phyloP scores from a whole-genome alignment of 495 filamentous ascomycete genomes.

The Neurospora sp. region DNA sequence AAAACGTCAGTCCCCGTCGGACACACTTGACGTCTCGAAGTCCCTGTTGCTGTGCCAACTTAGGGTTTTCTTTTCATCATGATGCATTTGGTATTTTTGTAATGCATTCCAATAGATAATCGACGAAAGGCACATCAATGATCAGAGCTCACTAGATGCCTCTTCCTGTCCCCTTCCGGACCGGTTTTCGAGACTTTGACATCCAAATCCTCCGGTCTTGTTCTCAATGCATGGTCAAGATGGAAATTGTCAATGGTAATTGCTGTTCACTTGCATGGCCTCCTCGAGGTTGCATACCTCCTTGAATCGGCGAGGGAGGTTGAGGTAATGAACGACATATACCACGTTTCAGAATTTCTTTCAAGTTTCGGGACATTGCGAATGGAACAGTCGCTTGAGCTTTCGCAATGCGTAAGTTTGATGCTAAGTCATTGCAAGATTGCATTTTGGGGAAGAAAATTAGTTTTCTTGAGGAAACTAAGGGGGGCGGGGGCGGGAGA shows the following conservation, averaged over 20 bases:
- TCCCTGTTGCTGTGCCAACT: neutral
- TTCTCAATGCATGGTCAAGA: neutral
- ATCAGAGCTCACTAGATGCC: neutral
- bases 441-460: neutral
- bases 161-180: neutral
- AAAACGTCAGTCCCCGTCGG: neutral
- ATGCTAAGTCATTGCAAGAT: neutral
- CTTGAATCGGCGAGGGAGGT: neutral
- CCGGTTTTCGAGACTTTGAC: neutral
- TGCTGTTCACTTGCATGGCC: neutral
- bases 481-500: neutral
- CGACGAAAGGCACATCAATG: neutral
- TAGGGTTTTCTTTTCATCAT: neutral
- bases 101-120: neutral
- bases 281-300: neutral
- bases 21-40: neutral
- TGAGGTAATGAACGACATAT: neutral
- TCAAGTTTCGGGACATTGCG: neutral
- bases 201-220: neutral
- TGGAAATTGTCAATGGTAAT: neutral
- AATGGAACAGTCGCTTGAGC: neutral
- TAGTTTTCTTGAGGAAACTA: neutral
- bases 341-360: neutral
- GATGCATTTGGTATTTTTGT: neutral
- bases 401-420: neutral